Evolutionary conservation across 1,284 basidiomycete genomes (phyloP).

Genomic region (Naganishia albida): DNA sequence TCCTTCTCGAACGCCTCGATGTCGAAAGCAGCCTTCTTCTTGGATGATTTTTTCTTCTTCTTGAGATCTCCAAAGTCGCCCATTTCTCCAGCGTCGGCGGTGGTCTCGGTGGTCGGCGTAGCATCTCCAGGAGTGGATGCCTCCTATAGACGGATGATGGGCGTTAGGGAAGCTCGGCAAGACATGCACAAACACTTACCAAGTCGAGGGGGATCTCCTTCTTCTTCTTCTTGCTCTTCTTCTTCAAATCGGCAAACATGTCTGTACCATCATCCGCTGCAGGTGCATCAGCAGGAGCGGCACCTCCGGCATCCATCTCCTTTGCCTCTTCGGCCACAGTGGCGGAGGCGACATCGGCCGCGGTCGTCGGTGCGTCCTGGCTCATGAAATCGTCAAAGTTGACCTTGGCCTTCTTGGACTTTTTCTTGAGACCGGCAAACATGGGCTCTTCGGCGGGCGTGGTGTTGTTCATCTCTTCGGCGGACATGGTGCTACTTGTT

Average conservation of each 20-base stretch:
- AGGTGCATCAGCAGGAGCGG: conserved; percentile 35
- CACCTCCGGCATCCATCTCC: conserved; percentile 15
- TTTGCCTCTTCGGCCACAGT: conserved; percentile 59
- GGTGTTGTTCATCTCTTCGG: conserved; percentile 28
- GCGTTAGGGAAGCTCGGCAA: neutral
- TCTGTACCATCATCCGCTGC: conserved; percentile 41
- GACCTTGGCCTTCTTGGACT: conserved; percentile 57
- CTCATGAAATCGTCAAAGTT: conserved; percentile 48
- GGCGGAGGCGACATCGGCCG: conserved; percentile 41
- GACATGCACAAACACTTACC: conserved; percentile 33
- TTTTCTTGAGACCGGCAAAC: conserved; percentile 59
- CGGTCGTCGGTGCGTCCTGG: conserved; percentile 32
- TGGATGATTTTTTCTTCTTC: conserved; percentile 58
- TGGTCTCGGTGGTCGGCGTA: conserved; percentile 23
- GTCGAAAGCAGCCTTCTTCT: conserved; percentile 57
- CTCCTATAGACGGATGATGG: conserved; percentile 3
- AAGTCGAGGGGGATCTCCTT: conserved; percentile 54
- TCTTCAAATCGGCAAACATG: conserved; percentile 59
- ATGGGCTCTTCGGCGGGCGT: conserved; percentile 38
- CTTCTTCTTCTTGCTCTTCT: conserved; percentile 58
- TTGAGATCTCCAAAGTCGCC: conserved; percentile 56
- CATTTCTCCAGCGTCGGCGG: conserved; percentile 38
- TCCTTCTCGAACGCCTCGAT: conserved; percentile 85
- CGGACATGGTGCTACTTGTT: conserved; percentile 28
- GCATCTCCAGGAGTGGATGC: conserved; percentile 19